Percentiles rank a stretch among this genome's conserved stretches.
phyloP scores from a whole-genome alignment of 345 rosid species.

The Camelina laxa region DNA sequence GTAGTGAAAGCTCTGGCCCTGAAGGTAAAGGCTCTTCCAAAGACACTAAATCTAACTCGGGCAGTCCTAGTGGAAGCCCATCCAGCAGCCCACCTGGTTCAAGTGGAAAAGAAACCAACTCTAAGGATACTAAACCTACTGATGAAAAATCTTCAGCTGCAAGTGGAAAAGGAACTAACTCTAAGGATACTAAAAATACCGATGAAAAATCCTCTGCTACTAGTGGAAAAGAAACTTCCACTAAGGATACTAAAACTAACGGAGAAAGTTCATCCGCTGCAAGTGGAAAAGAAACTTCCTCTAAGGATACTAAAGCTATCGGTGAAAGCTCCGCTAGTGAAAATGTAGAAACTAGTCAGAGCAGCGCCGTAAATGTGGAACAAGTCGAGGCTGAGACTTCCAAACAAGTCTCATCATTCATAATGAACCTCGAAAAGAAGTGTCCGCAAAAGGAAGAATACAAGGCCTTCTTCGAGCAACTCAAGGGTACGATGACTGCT shows the following conservation, averaged over 20 bases:
- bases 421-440: slow-evolving; percentile 43
- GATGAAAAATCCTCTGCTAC: neutral
- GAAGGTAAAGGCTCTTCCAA: neutral
- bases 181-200: neutral
- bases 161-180: neutral
- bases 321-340: neutral
- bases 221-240: neutral
- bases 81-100: slow-evolving; percentile 9
- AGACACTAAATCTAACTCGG: slow-evolving; percentile 9
- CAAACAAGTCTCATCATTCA: slow-evolving; percentile 15
- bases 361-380: neutral
- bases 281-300: neutral
- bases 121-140: neutral
- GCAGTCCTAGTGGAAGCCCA: slow-evolving; percentile 32
- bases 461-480: slow-evolving; percentile 39
- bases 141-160: slow-evolving; percentile 2
- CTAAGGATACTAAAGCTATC: neutral
- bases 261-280: neutral
- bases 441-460: slow-evolving; percentile 39
- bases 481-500: slow-evolving; percentile 32
- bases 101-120: neutral
- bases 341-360: neutral
- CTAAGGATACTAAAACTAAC: neutral
- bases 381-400: slow-evolving; percentile 29
- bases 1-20: neutral